A percentile compares a stretch with the other conserved stretches of the same genome.
phyloP scores from a whole-genome alignment of 208 protist species.

The Naegleria gruberi region DNA sequence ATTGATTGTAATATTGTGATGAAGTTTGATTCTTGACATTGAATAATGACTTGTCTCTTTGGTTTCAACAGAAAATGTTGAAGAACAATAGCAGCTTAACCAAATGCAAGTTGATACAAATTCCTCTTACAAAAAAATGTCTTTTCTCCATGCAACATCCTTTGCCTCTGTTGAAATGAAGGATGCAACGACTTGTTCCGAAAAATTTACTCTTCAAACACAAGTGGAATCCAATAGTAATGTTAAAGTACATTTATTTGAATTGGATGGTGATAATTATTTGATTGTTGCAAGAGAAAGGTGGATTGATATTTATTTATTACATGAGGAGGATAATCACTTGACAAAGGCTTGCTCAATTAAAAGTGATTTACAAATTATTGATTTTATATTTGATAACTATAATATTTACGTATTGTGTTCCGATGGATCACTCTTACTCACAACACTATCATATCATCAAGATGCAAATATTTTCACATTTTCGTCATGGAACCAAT shows the following conservation, averaged over 20 bases:
- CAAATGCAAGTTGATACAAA: too few relatives aligned
- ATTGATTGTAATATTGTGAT: too few relatives aligned
- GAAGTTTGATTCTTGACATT: too few relatives aligned
- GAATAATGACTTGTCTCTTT: too few relatives aligned
- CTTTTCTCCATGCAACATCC: too few relatives aligned
- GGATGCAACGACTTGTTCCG: too few relatives aligned
- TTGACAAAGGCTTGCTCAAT: not conserved
- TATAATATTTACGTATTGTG: not conserved
- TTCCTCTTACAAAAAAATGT: too few relatives aligned
- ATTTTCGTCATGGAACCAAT: not conserved
- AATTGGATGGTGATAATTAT: not conserved
- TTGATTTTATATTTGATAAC: not conserved
- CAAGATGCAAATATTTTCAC: not conserved
- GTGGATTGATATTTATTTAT: not conserved
- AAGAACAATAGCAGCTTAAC: too few relatives aligned
- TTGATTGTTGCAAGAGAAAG: not conserved
- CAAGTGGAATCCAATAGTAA: not conserved
- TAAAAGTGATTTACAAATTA: not conserved
- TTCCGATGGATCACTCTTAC: not conserved
- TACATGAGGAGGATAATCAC: not conserved
- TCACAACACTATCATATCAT: not conserved
- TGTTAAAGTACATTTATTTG: not conserved
- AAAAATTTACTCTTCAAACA: too few relatives aligned
- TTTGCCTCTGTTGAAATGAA: too few relatives aligned
- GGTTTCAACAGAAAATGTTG: too few relatives aligned